Evolutionary conservation across 1,139 yeast genomes (phyloP), one percentile per base, ranked within the genome.

Genomic region (Yamadazyma trypodendri): DNA sequence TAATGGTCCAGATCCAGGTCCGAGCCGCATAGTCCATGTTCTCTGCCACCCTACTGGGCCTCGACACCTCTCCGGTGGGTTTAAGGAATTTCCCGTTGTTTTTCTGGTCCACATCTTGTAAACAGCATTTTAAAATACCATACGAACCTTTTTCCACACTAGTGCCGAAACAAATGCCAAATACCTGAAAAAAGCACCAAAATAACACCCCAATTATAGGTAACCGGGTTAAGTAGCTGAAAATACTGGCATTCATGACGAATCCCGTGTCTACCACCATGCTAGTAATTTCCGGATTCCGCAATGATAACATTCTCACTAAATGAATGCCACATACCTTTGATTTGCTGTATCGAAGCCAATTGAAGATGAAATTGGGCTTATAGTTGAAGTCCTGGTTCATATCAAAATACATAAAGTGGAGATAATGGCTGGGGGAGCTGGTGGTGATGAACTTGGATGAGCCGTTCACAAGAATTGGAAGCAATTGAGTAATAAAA

Each of bases 1-100:
- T 73, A 5, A 79, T 73, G 0, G 95, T 83, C 95, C 95, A 86
- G n/a, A 79, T 77, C 92, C 95, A 87, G 13, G 87, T 81, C 35
- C 79, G 63, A 8, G 84, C 81, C 1, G 87, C 86, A 50, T 74
- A 77, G 41, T 77, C 79, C 60, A 75, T 61, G 52, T 81, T 75
- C 20, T 63, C 59, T 1, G 92, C 88, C 3, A 82, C 68, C 20
- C 60, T 55, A 28, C 88, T 78, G 3, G 90, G 81, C 15, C 58
- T 56, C 1, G 75, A 56, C 45, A 74, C 76, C 4, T 60, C 60
- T 1, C 89, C 92, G 31, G 75, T 79, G 1, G 85, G 72, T 12
- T 77, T 76, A 47, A 71, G 80, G 54, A 80, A 84, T 48, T 79
- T 77, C 2, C 95, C 95, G 50, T 77, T 82, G 52, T 81, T 84